Percentiles rank a stretch among this genome's conserved stretches.
Conservation (phyloP, 331 rosid species). For the Telfairia occidentalis region DNA sequence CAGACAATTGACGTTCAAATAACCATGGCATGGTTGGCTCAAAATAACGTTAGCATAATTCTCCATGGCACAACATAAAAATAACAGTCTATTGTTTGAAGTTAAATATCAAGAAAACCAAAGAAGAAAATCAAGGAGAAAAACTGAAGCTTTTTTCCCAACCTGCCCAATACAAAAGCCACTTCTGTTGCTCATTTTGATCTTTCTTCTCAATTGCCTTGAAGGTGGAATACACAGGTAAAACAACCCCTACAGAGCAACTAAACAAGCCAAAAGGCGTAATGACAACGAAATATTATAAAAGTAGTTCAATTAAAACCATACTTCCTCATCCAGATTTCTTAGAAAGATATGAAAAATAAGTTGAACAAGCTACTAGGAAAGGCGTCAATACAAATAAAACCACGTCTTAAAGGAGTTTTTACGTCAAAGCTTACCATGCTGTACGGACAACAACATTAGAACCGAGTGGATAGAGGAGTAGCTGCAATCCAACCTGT, state of each 20-base stretch:
- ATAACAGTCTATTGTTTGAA: neutral
- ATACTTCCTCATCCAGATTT: slow-evolving; percentile 19
- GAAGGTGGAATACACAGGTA: slow-evolving; percentile 83
- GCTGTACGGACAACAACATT: slow-evolving; percentile 74
- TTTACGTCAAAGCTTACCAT: slow-evolving; percentile 33
- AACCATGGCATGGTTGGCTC: neutral
- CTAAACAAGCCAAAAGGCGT: slow-evolving; percentile 27
- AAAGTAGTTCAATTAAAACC: neutral
- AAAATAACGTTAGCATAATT: neutral
- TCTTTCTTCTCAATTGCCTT: slow-evolving; percentile 79
- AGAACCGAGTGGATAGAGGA: slow-evolving; percentile 76
- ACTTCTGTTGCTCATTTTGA: slow-evolving; percentile 51
- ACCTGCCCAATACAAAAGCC: slow-evolving; percentile 98
- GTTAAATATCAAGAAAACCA: neutral
- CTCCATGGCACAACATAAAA: neutral
- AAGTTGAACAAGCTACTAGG: neutral
- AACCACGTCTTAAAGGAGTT: neutral
- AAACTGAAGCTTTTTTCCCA: neutral
- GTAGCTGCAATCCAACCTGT: slow-evolving; percentile 80
- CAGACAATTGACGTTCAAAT: neutral
- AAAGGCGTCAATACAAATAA: neutral
- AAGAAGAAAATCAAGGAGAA: neutral
- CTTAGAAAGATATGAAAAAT: neutral
- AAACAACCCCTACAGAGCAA: slow-evolving; percentile 70
- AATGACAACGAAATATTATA: neutral